phyloP scores from a whole-genome alignment of 371 early-diverging fungal genomes.

The Coemansia sp. region DNA sequence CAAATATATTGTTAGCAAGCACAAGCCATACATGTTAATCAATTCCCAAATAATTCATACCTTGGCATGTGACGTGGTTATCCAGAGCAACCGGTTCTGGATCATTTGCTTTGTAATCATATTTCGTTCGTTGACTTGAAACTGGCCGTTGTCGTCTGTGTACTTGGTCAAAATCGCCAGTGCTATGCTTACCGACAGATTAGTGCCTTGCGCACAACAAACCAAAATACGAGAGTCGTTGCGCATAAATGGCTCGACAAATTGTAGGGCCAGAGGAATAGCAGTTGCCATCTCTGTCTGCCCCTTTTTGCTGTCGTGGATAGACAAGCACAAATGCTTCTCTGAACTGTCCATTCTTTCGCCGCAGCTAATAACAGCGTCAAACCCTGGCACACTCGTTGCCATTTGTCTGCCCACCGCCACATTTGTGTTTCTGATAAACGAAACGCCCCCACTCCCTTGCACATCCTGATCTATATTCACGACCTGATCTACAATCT shows the following conservation, averaged over 20 bases:
- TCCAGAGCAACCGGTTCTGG: slow-evolving; percentile 64
- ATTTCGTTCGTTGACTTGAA: slow-evolving; percentile 8
- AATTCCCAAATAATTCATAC: slow-evolving; percentile 36
- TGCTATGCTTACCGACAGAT: slow-evolving; percentile 77
- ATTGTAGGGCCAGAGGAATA: slow-evolving; percentile 60
- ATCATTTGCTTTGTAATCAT: slow-evolving; percentile 63
- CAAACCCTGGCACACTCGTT: slow-evolving; percentile 60
- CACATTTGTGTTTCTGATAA: slow-evolving; percentile 58
- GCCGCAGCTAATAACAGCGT: slow-evolving; percentile 68
- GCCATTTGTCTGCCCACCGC: slow-evolving; percentile 61
- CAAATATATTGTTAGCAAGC: not conserved
- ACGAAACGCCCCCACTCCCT: slow-evolving; percentile 39
- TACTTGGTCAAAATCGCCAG: slow-evolving; percentile 62
- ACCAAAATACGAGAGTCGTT: slow-evolving; percentile 52
- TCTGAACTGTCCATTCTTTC: slow-evolving; percentile 22
- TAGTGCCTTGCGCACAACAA: slow-evolving; percentile 63
- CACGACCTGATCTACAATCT: not conserved
- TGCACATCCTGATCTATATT: no score
- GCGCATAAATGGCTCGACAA: slow-evolving; percentile 46
- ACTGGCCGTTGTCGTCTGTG: slow-evolving; percentile 54
- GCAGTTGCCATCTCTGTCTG: slow-evolving; percentile 57
- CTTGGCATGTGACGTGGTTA: slow-evolving; percentile 63
- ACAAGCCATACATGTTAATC: not conserved
- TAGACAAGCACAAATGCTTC: slow-evolving; percentile 60
- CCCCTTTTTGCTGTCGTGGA: slow-evolving; percentile 74